Conservation (phyloP, 129 eudicot species). For the Arctium minus region DNA sequence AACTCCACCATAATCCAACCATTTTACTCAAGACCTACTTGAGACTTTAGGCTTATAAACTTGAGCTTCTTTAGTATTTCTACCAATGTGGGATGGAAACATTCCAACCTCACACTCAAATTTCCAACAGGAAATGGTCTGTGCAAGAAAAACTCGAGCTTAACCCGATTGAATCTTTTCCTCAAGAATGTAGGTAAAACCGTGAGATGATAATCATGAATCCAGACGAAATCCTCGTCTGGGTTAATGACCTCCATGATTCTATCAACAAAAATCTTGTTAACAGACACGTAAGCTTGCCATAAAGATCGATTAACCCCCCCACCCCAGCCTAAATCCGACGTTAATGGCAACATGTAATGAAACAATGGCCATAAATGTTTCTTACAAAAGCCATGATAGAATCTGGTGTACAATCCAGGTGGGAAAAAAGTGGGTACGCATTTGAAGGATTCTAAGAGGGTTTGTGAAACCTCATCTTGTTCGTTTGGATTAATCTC, state of each 20-base stretch:
- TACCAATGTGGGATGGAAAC: too few species aligned
- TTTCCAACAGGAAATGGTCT: conserved; percentile 94
- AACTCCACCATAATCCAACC: too few species aligned
- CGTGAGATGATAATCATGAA: conserved; percentile 81
- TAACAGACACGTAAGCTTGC: conserved; percentile 86
- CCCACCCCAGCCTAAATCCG: conserved; percentile 81
- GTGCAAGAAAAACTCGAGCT: conserved; percentile 74
- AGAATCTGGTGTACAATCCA: conserved; percentile 57
- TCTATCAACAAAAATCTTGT: conserved; percentile 79
- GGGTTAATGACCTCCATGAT: too few species aligned
- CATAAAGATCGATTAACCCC: conserved; percentile 62
- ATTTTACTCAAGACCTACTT: too few species aligned
- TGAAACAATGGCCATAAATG: conserved; percentile 81
- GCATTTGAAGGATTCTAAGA: conserved; percentile 60
- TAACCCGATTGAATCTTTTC: conserved; percentile 66
- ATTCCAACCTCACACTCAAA: too few species aligned
- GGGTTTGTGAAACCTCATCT: conserved; percentile 71
- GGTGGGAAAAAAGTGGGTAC: conserved; percentile 77
- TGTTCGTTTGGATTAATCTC: too few species aligned
- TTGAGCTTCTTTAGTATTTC: too few species aligned
- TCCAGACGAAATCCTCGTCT: conserved; percentile 87
- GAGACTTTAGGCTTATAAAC: too few species aligned
- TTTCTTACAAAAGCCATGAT: conserved; percentile 79
- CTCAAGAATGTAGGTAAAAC: conserved; percentile 73
- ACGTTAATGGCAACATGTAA: conserved; percentile 72